A percentile compares a stretch with the other conserved stretches of the same genome.
Evolutionary conservation across 2,329 filamentous ascomycete genomes (phyloP).

Genomic region (Geosmithia putterillii): DNA sequence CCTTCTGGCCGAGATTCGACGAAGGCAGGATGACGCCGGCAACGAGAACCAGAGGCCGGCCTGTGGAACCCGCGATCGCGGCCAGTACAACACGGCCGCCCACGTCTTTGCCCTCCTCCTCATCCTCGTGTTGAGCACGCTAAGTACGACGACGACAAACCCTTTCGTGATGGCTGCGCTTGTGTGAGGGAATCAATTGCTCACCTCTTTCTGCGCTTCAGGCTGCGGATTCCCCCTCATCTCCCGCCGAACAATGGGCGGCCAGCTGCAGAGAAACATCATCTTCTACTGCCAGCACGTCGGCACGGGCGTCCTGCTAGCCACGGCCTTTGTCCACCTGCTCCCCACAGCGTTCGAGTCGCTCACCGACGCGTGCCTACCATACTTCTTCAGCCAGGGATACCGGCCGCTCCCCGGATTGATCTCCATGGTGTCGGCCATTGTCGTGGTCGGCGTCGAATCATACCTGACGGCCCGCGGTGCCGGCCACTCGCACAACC

Average conservation of each 20-base stretch:
- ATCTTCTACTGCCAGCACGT: constrained; percentile 62
- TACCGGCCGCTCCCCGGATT: constrained; percentile 72
- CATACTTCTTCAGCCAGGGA: constrained; percentile 64
- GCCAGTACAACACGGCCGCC: constrained; percentile 51
- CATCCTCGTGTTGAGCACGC: constrained; percentile 48
- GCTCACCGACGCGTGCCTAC: constrained; percentile 59
- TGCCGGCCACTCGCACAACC: constrained; percentile 48
- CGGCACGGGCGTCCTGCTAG: constrained; percentile 74
- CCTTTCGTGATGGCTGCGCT: background rate
- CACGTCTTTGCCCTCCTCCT: constrained; percentile 58
- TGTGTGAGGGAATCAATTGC: background rate
- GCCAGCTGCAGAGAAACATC: constrained; percentile 44
- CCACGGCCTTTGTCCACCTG: constrained; percentile 73
- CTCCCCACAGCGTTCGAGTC: constrained; percentile 56
- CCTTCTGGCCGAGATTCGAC: constrained; percentile 38
- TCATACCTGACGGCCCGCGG: constrained; percentile 73
- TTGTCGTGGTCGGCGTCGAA: constrained; percentile 74
- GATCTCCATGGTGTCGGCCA: constrained; percentile 70
- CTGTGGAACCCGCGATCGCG: constrained; percentile 39
- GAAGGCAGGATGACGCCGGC: constrained; percentile 24
- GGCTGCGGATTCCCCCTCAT: constrained; percentile 57
- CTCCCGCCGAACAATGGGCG: constrained; percentile 43
- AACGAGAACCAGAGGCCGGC: constrained; percentile 24
- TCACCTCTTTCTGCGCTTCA: constrained; percentile 10
- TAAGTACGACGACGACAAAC: constrained; percentile 25